Percentiles rank a stretch among this genome's conserved stretches.
Evolutionary conservation across 164 flowering plant genomes (phyloP).

Genomic region (Taxillus chinensis): DNA sequence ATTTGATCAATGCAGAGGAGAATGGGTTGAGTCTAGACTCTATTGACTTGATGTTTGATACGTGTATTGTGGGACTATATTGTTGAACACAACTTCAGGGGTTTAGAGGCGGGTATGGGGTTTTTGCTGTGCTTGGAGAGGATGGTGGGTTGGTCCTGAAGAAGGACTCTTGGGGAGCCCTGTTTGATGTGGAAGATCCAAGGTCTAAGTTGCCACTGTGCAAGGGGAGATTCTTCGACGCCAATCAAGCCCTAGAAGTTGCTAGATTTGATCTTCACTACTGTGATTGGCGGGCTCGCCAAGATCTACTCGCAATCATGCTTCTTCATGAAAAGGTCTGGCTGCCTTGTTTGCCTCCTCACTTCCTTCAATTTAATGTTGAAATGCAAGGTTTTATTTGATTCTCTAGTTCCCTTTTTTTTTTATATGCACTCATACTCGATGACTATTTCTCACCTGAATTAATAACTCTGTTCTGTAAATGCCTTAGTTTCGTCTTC

Average conservation of each 20-base stretch:
- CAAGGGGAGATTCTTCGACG: conserved; percentile 85
- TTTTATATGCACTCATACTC: too few relatives aligned
- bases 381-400: too few relatives aligned
- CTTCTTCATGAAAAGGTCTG: conserved; percentile 90
- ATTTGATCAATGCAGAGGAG: background rate
- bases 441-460: too few relatives aligned
- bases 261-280: conserved; percentile 89
- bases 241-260: conserved; percentile 77
- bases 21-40: background rate
- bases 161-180: conserved; percentile 53
- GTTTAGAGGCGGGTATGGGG: conserved; percentile 46
- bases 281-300: conserved; percentile 94
- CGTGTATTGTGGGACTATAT: background rate
- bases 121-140: conserved; percentile 70
- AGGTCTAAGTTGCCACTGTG: conserved; percentile 48
- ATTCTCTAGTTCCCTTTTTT: too few relatives aligned
- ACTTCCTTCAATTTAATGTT: background rate
- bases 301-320: conserved; percentile 88
- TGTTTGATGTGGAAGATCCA: conserved; percentile 93
- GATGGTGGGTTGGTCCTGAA: conserved; percentile 51
- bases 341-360: background rate
- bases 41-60: background rate
- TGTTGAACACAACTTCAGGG: conserved; percentile 22
- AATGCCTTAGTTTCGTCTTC: too few relatives aligned
- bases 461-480: too few relatives aligned